Evolutionary conservation across 805 yeast genomes (phyloP), one percentile per base, ranked within the genome.

Genomic region (Clavispora carvajalis): DNA sequence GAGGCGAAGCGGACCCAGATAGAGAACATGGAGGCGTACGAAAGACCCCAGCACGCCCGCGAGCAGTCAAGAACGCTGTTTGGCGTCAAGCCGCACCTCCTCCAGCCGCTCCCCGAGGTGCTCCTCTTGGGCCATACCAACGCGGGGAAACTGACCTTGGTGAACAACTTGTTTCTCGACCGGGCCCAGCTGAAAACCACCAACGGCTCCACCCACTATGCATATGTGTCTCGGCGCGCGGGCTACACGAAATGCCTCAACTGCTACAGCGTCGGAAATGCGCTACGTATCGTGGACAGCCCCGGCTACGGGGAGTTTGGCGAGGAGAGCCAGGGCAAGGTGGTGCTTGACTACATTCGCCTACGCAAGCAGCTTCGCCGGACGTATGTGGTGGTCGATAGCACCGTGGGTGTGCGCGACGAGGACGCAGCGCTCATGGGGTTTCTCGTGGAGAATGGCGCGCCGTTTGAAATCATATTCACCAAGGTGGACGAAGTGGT

Each of bases 281-380:
- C 72, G 40, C 65, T 90, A 33, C 67, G 87, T 45, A 52, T 90
- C 3, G 76, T 88, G 2, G 98, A 90, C 56, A 75, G 88, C 18
- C 98, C 98, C 1, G 98, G 98, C 0, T 90, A 90, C 58, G 98
- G 98, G 2, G 72, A 63, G 29, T 77, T 73, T 45, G 89, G 95
- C 13, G 73, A 71, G 12, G 55, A 53, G 7, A 62, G 68, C 48
- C 96, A 90, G 56, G 97, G 96, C 2, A 63, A 74, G 30, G 70
- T 80, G 22, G 83, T 84, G 1, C 54, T 79, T 52, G 76, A 79
- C 25, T 89, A 87, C 53, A 58, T 90, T 7, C 61, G 63, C 21
- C 64, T 72, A 17, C 64, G 93, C 36, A 59, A 66, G 40, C 74
- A 70, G 23, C 63, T 89, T 17, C 64, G 73, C 22, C 70, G 80